These are phyloP conservation scores for Chrysosporium queenslandicum DNA, from an alignment of 2,329 filamentous ascomycete genomes.

Conservation along the genomic window DNA sequence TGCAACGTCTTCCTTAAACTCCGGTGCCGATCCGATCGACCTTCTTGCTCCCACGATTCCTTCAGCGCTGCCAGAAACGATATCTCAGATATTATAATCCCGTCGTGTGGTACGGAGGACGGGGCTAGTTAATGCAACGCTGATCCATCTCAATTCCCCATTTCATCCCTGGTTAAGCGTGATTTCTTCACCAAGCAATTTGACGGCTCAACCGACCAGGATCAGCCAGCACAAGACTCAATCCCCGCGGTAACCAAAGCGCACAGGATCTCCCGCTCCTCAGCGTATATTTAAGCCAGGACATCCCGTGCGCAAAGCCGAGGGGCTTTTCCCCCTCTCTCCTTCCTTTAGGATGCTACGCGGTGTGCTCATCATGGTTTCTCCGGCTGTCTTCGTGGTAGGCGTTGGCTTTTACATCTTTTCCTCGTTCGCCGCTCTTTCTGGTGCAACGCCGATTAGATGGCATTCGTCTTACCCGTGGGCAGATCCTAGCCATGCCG, in stretches of 20 bases:
- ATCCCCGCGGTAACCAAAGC: neutral
- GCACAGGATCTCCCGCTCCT: neutral
- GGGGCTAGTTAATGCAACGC: neutral
- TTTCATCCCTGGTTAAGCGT: neutral
- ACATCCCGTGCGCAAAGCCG: neutral
- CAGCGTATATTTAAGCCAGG: conserved; percentile 9
- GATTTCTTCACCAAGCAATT: neutral
- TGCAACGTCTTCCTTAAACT: neutral
- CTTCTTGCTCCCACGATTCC: neutral
- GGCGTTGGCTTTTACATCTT: conserved; percentile 15
- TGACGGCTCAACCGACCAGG: neutral
- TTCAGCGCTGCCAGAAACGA: no score
- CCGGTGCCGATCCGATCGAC: neutral
- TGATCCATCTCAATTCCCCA: neutral
- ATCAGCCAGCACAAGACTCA: neutral
- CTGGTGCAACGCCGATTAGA: conserved; percentile 10
- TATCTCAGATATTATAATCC: no score
- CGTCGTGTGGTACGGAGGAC: no score
- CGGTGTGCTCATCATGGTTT: conserved; percentile 13
- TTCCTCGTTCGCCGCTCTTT: conserved; percentile 12
- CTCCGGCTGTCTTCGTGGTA: conserved; percentile 10
- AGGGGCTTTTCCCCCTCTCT: conserved; percentile 4
- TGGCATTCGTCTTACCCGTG: conserved; percentile 2
- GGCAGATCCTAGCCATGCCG: neutral
- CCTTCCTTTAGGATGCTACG: conserved; percentile 5